phyloP scores from a whole-genome alignment of 306 rosid genomes.

The Cicer chorassanicum region DNA sequence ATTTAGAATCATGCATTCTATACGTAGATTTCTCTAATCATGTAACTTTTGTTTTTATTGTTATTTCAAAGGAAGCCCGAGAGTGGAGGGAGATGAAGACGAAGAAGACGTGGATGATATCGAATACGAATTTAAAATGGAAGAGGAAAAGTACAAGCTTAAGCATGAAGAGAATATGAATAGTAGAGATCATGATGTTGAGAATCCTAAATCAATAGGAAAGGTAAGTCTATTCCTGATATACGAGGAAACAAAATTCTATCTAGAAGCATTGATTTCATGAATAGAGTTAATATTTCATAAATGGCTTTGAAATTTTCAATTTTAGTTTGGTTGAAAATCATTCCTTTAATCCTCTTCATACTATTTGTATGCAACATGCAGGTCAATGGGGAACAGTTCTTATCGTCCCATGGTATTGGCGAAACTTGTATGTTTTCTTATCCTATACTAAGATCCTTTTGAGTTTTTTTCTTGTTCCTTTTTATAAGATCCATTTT shows the following conservation, averaged over 20 bases:
- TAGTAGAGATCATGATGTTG: conserved; percentile 66
- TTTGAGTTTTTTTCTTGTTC: too few relatives aligned
- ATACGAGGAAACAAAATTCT: conserved; percentile 6
- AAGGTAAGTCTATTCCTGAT: background rate
- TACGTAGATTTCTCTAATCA: background rate
- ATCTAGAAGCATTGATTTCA: background rate
- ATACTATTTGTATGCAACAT: conserved; percentile 36
- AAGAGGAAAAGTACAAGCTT: conserved; percentile 53
- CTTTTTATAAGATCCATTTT: too few relatives aligned
- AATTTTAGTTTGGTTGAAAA: conserved; percentile 8
- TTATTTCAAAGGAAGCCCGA: conserved; percentile 76
- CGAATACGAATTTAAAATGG: conserved; percentile 85
- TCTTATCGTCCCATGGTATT: conserved; percentile 47
- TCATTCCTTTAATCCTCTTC: conserved; percentile 34
- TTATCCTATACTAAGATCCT: background rate
- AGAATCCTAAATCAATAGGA: conserved; percentile 47
- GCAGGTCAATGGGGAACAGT: conserved; percentile 78
- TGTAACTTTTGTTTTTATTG: conserved; percentile 18
- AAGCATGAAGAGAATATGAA: conserved; percentile 54
- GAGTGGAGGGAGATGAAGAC: conserved; percentile 94
- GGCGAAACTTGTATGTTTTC: background rate
- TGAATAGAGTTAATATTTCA: background rate
- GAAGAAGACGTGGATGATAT: conserved; percentile 95
- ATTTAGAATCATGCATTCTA: too few relatives aligned
- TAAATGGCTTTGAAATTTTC: background rate